Percentiles rank a stretch among this genome's conserved stretches.
phyloP scores from a whole-genome alignment of 495 filamentous ascomycete genomes.

The Daldinia caldariorum region DNA sequence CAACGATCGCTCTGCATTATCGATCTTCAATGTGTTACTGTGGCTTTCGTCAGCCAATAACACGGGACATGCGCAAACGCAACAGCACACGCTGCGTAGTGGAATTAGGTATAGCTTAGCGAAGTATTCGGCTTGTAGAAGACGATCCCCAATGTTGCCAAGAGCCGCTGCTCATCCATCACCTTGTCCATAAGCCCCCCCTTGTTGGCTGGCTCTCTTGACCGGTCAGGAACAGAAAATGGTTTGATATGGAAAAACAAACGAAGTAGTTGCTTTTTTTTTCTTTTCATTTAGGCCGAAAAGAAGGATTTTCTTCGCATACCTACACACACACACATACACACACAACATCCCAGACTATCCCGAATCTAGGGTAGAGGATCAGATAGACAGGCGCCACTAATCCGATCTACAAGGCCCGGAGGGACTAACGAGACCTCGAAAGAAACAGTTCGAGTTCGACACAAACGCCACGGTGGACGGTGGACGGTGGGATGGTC shows the following conservation, averaged over 20 bases:
- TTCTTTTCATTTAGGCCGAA: not conserved
- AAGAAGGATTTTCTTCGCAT: not conserved
- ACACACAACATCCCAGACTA: no score
- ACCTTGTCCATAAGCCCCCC: not conserved
- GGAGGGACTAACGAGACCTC: no score
- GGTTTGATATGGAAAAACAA: not conserved
- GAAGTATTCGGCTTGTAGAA: not conserved
- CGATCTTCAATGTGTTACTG: conserved; percentile 33
- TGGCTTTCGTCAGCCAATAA: conserved; percentile 38
- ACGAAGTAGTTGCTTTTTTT: not conserved
- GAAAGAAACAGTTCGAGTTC: no score
- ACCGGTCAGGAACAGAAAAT: not conserved
- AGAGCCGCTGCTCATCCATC: not conserved
- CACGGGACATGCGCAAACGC: conserved; percentile 1
- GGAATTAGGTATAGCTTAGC: conserved; percentile 31
- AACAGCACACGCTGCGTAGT: conserved; percentile 7
- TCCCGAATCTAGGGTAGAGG: no score
- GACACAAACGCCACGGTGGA: not conserved
- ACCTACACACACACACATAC: no score
- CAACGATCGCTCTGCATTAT: conserved; percentile 17
- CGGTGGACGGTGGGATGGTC: not conserved
- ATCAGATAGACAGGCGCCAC: conserved; percentile 2
- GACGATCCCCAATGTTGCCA: not conserved
- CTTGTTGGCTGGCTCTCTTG: not conserved
- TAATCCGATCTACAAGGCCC: not conserved